Evolutionary conservation across 2,329 filamentous ascomycete genomes (phyloP), one percentile per base, ranked within the genome.

Genomic region (Phoma sp.): DNA sequence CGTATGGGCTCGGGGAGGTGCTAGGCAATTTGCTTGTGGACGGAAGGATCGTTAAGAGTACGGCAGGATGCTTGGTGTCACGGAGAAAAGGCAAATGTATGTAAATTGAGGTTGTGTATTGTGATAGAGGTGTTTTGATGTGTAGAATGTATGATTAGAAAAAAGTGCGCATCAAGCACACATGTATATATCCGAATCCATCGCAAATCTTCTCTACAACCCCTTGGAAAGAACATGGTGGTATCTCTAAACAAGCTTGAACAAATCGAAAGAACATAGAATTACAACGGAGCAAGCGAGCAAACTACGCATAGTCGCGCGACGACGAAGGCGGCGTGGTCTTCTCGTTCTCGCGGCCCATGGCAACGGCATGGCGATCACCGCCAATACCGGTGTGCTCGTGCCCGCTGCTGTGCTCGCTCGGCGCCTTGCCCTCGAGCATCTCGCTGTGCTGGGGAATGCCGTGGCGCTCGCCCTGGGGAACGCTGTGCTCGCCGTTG

Each of bases 391-490:
- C 79, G 5, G 77, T 80, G 67, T 82, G 80, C 25, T 75, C 73
- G 49, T 77, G 58, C 10, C 76, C 75, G 44, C 72, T 73, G 44
- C 72, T 73, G 65, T 69, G 71, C 57, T 79, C 77, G 49, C 78
- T 75, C 24, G 80, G 73, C 61, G 79, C 77, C 75, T 82, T 79
- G 64, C 82, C 84, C 68, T 85, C 83, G 29, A 86, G 75, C 80
- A 89, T 84, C 65, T 87, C 79, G 69, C 83, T 84, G 73, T 92
- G 89, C 71, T 88, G 83, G 55, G 81, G 80, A 62, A 91, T 90
- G 56, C 89, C 89, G 72, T 92, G 88, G 51, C 85, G 81, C 27
- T 86, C 80, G 38, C 80, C 80, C 69, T 89, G 86, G 13, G 89
- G 88, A 47, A 88, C 78, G 29, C 82, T 77, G 67, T 83, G 80